Evolutionary conservation across 2,329 filamentous ascomycete genomes (phyloP).

Genomic region (Arthrobotrys sphaeroides): DNA sequence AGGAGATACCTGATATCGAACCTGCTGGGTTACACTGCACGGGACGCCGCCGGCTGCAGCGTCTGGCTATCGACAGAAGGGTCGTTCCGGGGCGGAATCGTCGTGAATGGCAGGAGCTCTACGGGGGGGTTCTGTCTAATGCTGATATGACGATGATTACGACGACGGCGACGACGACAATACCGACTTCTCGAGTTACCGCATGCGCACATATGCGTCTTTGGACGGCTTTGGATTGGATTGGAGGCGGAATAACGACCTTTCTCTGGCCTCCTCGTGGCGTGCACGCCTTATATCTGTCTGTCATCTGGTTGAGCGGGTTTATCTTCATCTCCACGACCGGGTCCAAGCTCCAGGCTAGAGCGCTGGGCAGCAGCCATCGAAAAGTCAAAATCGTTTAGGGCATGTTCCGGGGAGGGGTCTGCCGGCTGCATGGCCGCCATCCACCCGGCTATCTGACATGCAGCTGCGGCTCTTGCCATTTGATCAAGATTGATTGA

Average conservation of each 20-base stretch:
- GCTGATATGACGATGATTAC: background rate
- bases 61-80: background rate
- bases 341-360: conserved; percentile 8
- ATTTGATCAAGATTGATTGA: conserved; percentile 5
- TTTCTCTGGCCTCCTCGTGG: background rate
- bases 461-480: conserved; percentile 38
- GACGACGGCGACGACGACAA: background rate
- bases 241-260: background rate
- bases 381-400: conserved; percentile 16
- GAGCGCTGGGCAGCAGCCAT: background rate
- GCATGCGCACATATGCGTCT: background rate
- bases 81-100: background rate
- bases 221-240: background rate
- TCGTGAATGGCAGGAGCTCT: conserved; percentile 24
- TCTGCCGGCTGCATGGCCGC: conserved; percentile 24
- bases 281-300: background rate
- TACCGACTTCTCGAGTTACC: background rate
- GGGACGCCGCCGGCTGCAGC: background rate
- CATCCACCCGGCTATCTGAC: conserved; percentile 36
- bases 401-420: conserved; percentile 27
- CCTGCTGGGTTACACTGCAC: conserved; percentile 12
- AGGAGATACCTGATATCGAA: background rate
- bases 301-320: background rate
- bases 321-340: conserved; percentile 23
- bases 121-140: no score